Evolutionary conservation across 441 rosid genomes (phyloP), one percentile per base, ranked within the genome.

Genomic region (Melastoma candidum): DNA sequence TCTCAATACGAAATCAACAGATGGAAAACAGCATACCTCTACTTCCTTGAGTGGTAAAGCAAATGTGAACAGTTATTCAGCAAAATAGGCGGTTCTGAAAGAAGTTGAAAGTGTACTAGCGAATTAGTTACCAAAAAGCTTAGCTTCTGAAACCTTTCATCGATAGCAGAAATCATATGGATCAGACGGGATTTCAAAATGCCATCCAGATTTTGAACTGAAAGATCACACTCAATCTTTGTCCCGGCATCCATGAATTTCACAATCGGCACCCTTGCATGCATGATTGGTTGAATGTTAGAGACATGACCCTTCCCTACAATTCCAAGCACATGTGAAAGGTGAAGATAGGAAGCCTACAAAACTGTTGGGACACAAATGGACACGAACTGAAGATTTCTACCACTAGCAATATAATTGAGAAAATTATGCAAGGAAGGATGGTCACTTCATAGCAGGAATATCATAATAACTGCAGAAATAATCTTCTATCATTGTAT

Each of bases 201-300:
- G 29, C 78, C 82, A 13, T 63, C 77, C 77, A 76, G 66, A 64
- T 75, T 79, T 54, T 74, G 75, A n/a, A 77, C 71, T 12, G 85
- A 75, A 54, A 79, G 48, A 68, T 77, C 82, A 68, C 80, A 79
- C 69, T 77, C 77, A 53, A 77, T 47, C 61, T 27, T 53, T 65
- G 77, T 73, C 58, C 68, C 62, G 43, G 49, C 48, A 55, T 79
- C 82, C 55, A 51, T 48, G 59, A 77, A 72, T 58, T 67, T 79
- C 60, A 79, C 75, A 50, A 74, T 77, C 36, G 85, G 85, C 58
- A 79, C 85, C 68, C 59, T 77, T 26, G 82, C 85, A 68, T 55
- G 27, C 53, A 63, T 13, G 59, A 79, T 71, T 46, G 67, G n/a
- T 27, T 50, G 68, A 51, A 79, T 60, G 36, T 63, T 58, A 64